Percentiles rank a stretch among this genome's conserved stretches.
These are phyloP conservation scores for Daldinia eschscholtzii DNA, from an alignment of 2,329 filamentous ascomycete genomes.

Conservation along the genomic window DNA sequence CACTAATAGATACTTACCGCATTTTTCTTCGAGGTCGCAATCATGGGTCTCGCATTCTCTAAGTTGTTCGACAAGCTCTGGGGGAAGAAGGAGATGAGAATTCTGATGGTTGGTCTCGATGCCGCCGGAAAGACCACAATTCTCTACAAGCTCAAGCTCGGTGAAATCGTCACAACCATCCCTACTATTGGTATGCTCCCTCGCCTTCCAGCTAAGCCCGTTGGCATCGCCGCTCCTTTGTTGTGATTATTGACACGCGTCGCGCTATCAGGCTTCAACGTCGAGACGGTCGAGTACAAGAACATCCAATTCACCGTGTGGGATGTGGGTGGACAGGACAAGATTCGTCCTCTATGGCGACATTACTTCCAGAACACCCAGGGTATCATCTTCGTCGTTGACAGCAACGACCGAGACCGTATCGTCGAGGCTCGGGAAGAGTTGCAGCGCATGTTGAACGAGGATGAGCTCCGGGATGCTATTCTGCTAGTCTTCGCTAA, in stretches of 20 bases:
- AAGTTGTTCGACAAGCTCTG: slow-evolving; percentile 96
- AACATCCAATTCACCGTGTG: slow-evolving; percentile 99
- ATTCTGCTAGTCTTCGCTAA: slow-evolving; percentile 98
- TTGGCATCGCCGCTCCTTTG: slow-evolving; percentile 13
- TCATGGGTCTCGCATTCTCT: slow-evolving; percentile 98
- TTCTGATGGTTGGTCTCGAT: slow-evolving; percentile 99
- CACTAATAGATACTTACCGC: slow-evolving; percentile 52
- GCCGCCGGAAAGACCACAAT: slow-evolving; percentile 99
- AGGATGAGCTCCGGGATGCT: slow-evolving; percentile 97
- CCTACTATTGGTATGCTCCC: slow-evolving; percentile 87
- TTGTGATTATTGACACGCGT: slow-evolving; percentile 45
- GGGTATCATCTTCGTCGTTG: slow-evolving; percentile 99
- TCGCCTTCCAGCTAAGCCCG: slow-evolving; percentile 5
- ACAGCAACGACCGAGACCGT: slow-evolving; percentile 98
- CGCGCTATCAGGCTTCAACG: slow-evolving; percentile 84
- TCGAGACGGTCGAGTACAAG: slow-evolving; percentile 99
- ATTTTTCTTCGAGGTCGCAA: slow-evolving; percentile 67
- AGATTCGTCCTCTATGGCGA: slow-evolving; percentile 99
- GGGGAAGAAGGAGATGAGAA: slow-evolving; percentile 99
- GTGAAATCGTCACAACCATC: slow-evolving; percentile 98
- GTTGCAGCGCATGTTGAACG: slow-evolving; percentile 97
- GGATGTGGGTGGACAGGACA: slow-evolving; percentile 99
- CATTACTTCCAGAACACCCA: slow-evolving; percentile 99
- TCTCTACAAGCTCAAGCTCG: slow-evolving; percentile 99
- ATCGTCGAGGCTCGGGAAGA: slow-evolving; percentile 97